Conservation (phyloP, 2,329 filamentous ascomycete genomes). For the Fusarium metavorans region DNA sequence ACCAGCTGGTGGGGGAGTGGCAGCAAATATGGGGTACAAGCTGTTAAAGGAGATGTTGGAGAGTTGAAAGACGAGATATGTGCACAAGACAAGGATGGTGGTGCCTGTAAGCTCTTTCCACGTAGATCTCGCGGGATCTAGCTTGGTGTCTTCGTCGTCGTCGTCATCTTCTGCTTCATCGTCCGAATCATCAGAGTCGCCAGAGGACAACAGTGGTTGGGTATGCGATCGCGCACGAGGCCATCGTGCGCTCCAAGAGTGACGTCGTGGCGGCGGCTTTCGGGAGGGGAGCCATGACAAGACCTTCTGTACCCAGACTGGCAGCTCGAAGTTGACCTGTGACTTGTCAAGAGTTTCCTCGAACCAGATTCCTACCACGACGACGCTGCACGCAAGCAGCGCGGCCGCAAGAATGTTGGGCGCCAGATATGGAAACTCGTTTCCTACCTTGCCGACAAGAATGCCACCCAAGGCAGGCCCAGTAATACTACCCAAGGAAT, state of each 20-base stretch:
- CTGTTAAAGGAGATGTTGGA: constrained; percentile 96
- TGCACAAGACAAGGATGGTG: constrained; percentile 82
- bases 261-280: constrained; percentile 37
- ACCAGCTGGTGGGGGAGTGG: constrained; percentile 79
- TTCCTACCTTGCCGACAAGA: constrained; percentile 72
- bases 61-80: constrained; percentile 93
- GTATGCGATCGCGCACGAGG: constrained; percentile 44
- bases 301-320: constrained; percentile 50
- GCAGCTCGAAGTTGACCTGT: constrained; percentile 46
- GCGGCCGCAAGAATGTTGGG: constrained; percentile 85
- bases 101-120: constrained; percentile 78
- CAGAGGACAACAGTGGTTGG: constrained; percentile 47
- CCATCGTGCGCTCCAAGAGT: constrained; percentile 56
- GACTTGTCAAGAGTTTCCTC: constrained; percentile 75
- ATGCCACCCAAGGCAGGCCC: constrained; percentile 92
- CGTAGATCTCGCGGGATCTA: constrained; percentile 44
- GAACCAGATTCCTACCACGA: constrained; percentile 82
- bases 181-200: constrained; percentile 35
- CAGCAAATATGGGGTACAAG: constrained; percentile 92
- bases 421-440: constrained; percentile 82
- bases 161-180: constrained; percentile 43
- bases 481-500: constrained; percentile 92
- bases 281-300: constrained; percentile 43
- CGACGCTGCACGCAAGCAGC: constrained; percentile 78
- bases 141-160: constrained; percentile 36